These are phyloP conservation scores for Melastoma malabathricum DNA, from an alignment of 345 rosid genomes.

Conservation along the genomic window DNA sequence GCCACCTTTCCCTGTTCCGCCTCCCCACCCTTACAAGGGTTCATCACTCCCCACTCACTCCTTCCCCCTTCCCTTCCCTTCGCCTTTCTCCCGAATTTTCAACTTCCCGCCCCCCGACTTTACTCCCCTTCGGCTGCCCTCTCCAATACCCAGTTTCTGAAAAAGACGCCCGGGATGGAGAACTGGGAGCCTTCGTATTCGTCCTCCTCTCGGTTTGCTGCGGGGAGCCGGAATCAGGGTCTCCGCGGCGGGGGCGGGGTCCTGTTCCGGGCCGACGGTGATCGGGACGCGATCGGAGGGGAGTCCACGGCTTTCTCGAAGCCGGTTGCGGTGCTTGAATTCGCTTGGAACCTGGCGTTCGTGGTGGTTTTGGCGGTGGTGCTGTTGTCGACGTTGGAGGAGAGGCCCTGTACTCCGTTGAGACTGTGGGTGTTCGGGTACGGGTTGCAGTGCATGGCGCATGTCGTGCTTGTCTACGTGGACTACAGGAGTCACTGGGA, in stretches of 20 bases:
- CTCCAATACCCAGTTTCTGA: no score
- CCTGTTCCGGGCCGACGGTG: constrained; percentile 2
- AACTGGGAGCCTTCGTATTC: no score
- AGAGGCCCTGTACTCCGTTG: constrained; percentile 26
- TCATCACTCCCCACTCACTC: background rate
- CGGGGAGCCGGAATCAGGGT: background rate
- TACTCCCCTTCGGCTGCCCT: no score
- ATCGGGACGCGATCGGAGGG: constrained; percentile 4
- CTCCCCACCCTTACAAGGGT: background rate
- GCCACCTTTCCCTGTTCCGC: background rate
- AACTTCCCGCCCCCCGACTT: background rate
- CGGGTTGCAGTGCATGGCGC: constrained; percentile 27
- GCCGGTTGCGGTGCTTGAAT: constrained; percentile 50
- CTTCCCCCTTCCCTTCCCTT: background rate
- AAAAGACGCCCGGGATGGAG: no score
- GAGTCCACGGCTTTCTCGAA: constrained; percentile 17
- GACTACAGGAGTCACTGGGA: constrained; percentile 13
- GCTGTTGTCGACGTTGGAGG: constrained; percentile 17
- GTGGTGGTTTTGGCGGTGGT: constrained; percentile 32
- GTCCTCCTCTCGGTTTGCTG: no score
- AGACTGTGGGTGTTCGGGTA: constrained; percentile 33
- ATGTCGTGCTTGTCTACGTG: constrained; percentile 18
- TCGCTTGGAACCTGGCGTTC: constrained; percentile 50
- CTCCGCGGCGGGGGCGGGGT: constrained; percentile 2
- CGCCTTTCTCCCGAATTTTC: background rate